Base-by-base conservation (phyloP, 257 asterid genomes). In the Asclepias syriaca region DNA sequence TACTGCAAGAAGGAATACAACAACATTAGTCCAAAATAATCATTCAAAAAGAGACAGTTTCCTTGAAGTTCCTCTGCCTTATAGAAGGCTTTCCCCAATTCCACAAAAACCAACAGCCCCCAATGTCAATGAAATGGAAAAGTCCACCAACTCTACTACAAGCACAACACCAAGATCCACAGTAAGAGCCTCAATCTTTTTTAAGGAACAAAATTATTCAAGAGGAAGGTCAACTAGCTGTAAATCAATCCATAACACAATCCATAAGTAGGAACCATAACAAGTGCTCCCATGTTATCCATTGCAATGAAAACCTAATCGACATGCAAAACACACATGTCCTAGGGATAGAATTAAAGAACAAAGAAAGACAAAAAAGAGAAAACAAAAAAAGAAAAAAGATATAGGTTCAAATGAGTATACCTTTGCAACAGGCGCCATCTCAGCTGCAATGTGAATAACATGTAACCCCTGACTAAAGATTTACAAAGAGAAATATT, bases 351-450 rank as follows among this genome's bases (percentile, higher is more conserved):
- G 61, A 51, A 27, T 68, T 53, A 49, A 49, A 8, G 57, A 70
- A 19, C 18, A 65, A 16, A 7, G 48, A 43, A 40, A 40, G 8
- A 40, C 45, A 4, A 29, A 7, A 7, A 61, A 19, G 15, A 48
- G 11, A 9, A 48, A 48, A 48, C 1, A 48, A 6, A 19, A 46
- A 16, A 39, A 45, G 24, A 27, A 6, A 3, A 56, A 69, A 71
- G 4, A 5, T 18, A 37, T 43, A 40, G 21, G 45, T 64, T 49
- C 57, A 51, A 15, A 15, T 12, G 8, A 24, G 60, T 80, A 74
- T 87, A 94, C 99, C 99, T 94, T 94, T 24, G 99, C 99, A 74
- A 91, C 98, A 65, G 99, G 99, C 37, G 99, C 99, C 97, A 94
- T 87, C 90, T 94, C 99, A 72, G 96, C 99, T 66, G 99, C 98